Base-by-base conservation (phyloP, 805 yeast species). In the Metschnikowia koreensis region DNA sequence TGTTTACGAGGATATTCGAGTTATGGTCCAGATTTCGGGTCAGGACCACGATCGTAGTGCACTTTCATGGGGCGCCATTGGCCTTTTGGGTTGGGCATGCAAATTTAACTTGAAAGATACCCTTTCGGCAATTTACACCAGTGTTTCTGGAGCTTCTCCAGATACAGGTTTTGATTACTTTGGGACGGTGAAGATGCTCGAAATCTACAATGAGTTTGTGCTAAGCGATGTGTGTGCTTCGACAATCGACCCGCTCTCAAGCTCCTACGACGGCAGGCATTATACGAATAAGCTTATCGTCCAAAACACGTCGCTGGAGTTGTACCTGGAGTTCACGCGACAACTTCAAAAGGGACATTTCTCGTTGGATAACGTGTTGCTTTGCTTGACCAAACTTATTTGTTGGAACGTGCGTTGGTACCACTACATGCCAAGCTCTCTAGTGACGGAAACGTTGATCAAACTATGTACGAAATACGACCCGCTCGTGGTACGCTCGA, bases 61-160 rank as follows among this genome's bases (percentile, higher is more conserved):
- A 0, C 64, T 86, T 27, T 90, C 87, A 62, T 87, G 93, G 93
- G 87, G 84, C 60, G 67, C 86, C 55, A 72, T 86, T 43, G 93
- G 92, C 0, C 46, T 59, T 28, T 36, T 56, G 28, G 75, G 76
- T 2, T 74, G 75, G 75, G 60, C 67, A 11, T 73, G 67, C 46
- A 74, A 74, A 54, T 73, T 62, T 54, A 73, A 73, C 50, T 56
- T 74, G 42, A 64, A 63, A 42, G 74, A 70, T 41, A 67, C 74
- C 5, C 65, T 74, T 1, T 66, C 72, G 43, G 66, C 75, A 5
- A 55, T 74, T 17, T 66, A 69, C 16, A 74, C 79, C 10, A 73
- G 84, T 15, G 83, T 87, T 4, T 69, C 81, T 56, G 76, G 74
- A 1, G 60, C 57, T 10, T 73, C 86, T 6, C 58, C 79, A 7